Conservation (phyloP, 73 alveolate genomes). For the Stentor coeruleus region DNA sequence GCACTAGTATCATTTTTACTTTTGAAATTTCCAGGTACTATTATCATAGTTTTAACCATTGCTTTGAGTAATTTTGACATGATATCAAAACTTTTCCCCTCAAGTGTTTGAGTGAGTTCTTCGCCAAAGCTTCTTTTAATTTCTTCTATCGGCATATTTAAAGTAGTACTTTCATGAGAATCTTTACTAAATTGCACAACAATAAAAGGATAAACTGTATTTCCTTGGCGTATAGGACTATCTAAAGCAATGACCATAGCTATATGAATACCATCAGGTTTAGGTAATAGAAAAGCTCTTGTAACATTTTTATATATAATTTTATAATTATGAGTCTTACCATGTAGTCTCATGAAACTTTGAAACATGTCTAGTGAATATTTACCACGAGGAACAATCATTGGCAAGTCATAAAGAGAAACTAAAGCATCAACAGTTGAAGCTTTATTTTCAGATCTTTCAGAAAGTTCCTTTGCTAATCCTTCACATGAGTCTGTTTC, state of each 20-base stretch:
- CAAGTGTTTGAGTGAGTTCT: constrained; percentile 46
- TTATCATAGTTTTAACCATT: constrained; percentile 56
- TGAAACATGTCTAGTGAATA: constrained; percentile 72
- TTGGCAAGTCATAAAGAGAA: constrained; percentile 66
- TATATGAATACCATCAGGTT: constrained; percentile 83
- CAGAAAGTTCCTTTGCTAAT: constrained; percentile 63
- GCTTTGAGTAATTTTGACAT: constrained; percentile 72
- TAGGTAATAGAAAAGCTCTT: constrained; percentile 81
- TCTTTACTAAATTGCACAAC: constrained; percentile 74
- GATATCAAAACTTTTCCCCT: constrained; percentile 82
- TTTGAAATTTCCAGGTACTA: constrained; percentile 82
- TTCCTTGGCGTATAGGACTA: constrained; percentile 79
- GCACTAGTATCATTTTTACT: constrained; percentile 41
- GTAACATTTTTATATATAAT: constrained; percentile 75
- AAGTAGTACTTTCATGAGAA: constrained; percentile 31
- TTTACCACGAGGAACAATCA: constrained; percentile 93
- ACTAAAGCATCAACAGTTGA: constrained; percentile 78
- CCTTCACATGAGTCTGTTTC: constrained; percentile 65
- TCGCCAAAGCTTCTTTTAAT: constrained; percentile 50
- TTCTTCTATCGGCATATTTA: constrained; percentile 59
- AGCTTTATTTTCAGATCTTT: constrained; percentile 77
- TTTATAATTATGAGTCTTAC: constrained; percentile 80
- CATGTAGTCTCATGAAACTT: constrained; percentile 81
- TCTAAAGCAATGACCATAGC: constrained; percentile 63
- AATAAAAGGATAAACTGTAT: constrained; percentile 81